phyloP scores from a whole-genome alignment of 2,329 filamentous ascomycete genomes.

The Zopfia rhizophila region DNA sequence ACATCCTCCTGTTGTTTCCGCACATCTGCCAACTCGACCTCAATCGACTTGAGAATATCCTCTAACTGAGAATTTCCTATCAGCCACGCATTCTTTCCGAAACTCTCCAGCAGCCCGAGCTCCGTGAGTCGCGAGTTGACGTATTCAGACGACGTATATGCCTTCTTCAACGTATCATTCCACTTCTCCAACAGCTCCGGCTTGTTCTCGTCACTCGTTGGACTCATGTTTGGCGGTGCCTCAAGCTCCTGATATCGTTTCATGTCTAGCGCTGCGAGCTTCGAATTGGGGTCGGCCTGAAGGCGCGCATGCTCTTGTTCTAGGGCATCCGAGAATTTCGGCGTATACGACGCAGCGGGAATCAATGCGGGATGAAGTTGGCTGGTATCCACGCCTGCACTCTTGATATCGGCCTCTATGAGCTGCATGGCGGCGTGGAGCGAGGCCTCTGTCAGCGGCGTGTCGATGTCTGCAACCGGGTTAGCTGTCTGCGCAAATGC shows the following conservation, averaged over 20 bases:
- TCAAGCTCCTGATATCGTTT: conserved; percentile 85
- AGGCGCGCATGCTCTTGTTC: conserved; percentile 75
- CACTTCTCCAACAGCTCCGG: conserved; percentile 57
- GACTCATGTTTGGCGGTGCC: conserved; percentile 57
- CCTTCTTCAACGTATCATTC: conserved; percentile 62
- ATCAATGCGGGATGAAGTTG: conserved; percentile 70
- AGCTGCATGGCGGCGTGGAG: conserved; percentile 75
- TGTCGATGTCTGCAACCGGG: conserved; percentile 77
- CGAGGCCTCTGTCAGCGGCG: conserved; percentile 70
- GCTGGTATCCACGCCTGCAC: conserved; percentile 54
- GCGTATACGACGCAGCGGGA: conserved; percentile 55
- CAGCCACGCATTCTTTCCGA: conserved; percentile 92
- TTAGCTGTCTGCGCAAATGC: conserved; percentile 18
- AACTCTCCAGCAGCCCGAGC: conserved; percentile 78
- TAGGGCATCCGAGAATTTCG: conserved; percentile 73
- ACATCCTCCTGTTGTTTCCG: conserved; percentile 77
- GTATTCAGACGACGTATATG: conserved; percentile 69
- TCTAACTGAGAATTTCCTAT: conserved; percentile 85
- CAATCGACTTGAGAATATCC: conserved; percentile 73
- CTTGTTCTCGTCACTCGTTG: conserved; percentile 50
- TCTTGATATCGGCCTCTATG: conserved; percentile 69
- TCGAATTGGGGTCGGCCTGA: conserved; percentile 57
- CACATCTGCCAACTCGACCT: conserved; percentile 76
- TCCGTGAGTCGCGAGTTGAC: conserved; percentile 66
- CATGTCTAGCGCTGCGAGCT: conserved; percentile 75